Evolutionary conservation across 495 filamentous ascomycete genomes (phyloP).

Genomic region (Daldinia caldariorum): DNA sequence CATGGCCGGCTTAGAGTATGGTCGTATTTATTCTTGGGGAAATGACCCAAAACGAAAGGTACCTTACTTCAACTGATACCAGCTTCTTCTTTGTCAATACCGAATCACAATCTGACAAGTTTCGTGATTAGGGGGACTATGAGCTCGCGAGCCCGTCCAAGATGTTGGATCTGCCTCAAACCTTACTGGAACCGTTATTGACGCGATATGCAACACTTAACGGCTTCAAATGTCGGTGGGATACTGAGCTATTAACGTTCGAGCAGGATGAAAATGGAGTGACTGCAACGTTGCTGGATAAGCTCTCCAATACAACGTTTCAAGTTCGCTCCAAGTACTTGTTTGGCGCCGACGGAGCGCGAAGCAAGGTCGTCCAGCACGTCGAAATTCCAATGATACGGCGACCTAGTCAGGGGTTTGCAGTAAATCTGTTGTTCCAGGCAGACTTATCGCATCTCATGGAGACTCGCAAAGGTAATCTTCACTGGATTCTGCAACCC

Average conservation of each 20-base stretch:
- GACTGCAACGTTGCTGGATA: neutral
- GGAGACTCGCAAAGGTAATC: neutral
- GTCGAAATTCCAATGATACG: neutral
- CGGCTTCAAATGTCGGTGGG: neutral
- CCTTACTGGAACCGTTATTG: neutral
- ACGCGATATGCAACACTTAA: neutral
- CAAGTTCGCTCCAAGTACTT: constrained; percentile 1
- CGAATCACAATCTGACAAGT: neutral
- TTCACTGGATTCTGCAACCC: neutral
- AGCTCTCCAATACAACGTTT: neutral
- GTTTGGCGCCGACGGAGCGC: neutral
- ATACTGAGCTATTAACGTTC: neutral
- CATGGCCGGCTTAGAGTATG: neutral
- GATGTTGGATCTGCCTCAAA: neutral
- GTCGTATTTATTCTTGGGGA: neutral
- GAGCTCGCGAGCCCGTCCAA: neutral
- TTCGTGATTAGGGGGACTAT: neutral
- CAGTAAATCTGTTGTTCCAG: neutral
- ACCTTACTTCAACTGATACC: neutral
- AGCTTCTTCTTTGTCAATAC: neutral
- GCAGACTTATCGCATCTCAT: neutral
- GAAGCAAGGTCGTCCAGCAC: neutral
- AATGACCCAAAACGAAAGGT: constrained; percentile 1
- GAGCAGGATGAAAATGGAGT: neutral
- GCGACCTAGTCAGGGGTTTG: neutral